Percentiles rank a stretch among this genome's conserved stretches.
Conservation (phyloP, 768 basidiomycete species). For the Macrolepiota fuliginosa region DNA sequence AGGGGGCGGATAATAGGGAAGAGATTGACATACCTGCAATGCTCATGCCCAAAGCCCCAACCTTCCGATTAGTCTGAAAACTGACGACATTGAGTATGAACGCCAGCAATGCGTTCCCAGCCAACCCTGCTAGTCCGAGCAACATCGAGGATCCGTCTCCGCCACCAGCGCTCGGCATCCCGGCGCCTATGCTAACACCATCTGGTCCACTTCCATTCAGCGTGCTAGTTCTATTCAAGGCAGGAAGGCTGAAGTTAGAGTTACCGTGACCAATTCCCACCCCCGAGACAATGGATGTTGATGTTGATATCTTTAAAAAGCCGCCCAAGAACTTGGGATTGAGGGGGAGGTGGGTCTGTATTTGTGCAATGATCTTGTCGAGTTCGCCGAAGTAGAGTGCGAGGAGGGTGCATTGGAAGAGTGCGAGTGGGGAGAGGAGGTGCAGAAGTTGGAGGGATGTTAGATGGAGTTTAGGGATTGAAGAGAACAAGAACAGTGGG, state of each 20-base stretch:
- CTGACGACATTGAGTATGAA: constrained; percentile 93
- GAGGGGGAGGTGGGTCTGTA: constrained; percentile 14
- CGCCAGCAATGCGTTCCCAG: constrained; percentile 82
- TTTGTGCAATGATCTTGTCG: constrained; percentile 19
- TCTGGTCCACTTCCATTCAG: constrained; percentile 26
- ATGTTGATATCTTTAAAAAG: constrained; percentile 21
- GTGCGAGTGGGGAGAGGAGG: constrained; percentile 90
- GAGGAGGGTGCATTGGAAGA: constrained; percentile 79
- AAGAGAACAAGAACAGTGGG: constrained; percentile 11
- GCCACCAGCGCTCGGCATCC: constrained; percentile 21
- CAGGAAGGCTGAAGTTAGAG: not conserved
- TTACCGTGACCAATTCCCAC: not conserved
- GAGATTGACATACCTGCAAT: constrained; percentile 68
- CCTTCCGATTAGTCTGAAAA: constrained; percentile 93
- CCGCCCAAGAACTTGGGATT: no score
- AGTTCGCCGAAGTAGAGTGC: constrained; percentile 84
- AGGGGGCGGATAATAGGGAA: not conserved
- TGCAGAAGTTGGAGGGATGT: constrained; percentile 81
- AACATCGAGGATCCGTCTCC: constrained; percentile 8
- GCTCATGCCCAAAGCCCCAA: constrained; percentile 87
- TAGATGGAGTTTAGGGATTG: constrained; percentile 30
- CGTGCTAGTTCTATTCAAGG: not conserved
- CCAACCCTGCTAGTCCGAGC: constrained; percentile 32
- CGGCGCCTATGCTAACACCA: constrained; percentile 9
- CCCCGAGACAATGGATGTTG: constrained; percentile 17